Conservation (phyloP, 495 filamentous ascomycete species). For the Hypoxylon rickii region DNA sequence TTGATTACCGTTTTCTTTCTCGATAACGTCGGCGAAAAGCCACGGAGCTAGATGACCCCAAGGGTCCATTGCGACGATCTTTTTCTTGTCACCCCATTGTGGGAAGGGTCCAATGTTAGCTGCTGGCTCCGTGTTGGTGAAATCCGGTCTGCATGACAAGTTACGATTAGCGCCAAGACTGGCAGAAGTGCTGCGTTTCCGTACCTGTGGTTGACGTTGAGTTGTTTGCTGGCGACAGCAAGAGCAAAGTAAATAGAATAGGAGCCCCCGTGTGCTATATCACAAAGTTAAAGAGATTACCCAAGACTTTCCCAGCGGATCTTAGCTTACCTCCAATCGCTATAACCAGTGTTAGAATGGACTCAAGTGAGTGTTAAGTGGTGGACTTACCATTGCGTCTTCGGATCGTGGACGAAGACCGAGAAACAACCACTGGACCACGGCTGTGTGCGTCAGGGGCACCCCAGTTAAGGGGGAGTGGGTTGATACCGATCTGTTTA, state of each 20-base stretch:
- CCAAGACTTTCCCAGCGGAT: neutral
- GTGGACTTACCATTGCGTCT: constrained; percentile 75
- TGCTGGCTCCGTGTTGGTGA: constrained; percentile 92
- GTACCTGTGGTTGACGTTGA: constrained; percentile 75
- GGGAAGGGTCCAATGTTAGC: constrained; percentile 85
- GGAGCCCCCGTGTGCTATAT: constrained; percentile 86
- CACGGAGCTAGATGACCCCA: constrained; percentile 87
- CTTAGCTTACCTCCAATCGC: constrained; percentile 55
- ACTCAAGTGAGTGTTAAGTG: neutral
- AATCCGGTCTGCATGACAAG: constrained; percentile 65
- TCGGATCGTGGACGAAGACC: constrained; percentile 73
- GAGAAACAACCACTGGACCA: constrained; percentile 90
- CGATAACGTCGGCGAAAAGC: constrained; percentile 71
- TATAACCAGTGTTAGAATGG: constrained; percentile 15
- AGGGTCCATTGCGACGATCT: constrained; percentile 98
- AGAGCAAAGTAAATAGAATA: constrained; percentile 97
- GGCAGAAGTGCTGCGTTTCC: constrained; percentile 5
- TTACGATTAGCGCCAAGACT: constrained; percentile 8
- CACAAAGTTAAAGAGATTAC: constrained; percentile 10
- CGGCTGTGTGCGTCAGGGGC: constrained; percentile 70
- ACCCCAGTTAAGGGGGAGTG: constrained; percentile 88
- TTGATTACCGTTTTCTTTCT: constrained; percentile 60
- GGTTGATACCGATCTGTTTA: constrained; percentile 90
- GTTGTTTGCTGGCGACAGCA: constrained; percentile 87
- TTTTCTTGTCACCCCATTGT: constrained; percentile 87